Conservation (phyloP, 208 protist species). For the Leishmania arabica region DNA sequence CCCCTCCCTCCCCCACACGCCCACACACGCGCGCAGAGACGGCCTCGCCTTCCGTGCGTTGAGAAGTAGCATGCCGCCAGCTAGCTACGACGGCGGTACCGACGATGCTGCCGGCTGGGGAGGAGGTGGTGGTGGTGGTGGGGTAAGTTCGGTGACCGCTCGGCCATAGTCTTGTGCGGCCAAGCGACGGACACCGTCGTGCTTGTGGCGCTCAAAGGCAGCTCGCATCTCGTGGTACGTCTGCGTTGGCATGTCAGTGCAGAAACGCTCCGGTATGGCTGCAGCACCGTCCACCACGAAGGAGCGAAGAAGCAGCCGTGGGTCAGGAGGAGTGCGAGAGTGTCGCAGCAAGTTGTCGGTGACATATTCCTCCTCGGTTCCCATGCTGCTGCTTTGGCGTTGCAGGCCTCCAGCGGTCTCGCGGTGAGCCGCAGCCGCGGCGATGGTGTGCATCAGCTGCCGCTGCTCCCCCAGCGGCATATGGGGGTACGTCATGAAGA, state of each 20-base stretch:
- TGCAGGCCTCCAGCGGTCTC: neutral
- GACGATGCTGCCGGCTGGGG: neutral
- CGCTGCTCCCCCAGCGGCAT: constrained; percentile 42
- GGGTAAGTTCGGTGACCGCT: neutral
- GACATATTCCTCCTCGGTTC: neutral
- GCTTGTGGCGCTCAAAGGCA: constrained; percentile 75
- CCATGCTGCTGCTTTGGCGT: neutral
- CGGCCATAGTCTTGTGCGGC: constrained; percentile 12
- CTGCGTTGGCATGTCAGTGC: constrained; percentile 8
- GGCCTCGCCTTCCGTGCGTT: neutral
- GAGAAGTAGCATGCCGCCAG: neutral
- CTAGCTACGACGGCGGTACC: neutral
- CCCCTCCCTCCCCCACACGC: neutral
- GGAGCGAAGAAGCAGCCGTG: constrained; percentile 25
- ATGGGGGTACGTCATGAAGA: constrained; percentile 67
- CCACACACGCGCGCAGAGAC: neutral
- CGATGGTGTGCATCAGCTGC: constrained; percentile 42
- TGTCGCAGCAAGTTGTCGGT: constrained; percentile 2
- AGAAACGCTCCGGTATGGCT: constrained; percentile 14
- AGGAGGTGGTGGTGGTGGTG: neutral
- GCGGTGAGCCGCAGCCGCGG: constrained; percentile 12
- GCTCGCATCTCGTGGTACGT: constrained; percentile 48
- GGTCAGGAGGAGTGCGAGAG: constrained; percentile 19
- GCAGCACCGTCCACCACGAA: constrained; percentile 13
- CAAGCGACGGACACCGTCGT: constrained; percentile 50